A percentile compares a stretch with the other conserved stretches of the same genome.
phyloP scores from a whole-genome alignment of 2,329 filamentous ascomycete species.

The Diaporthe citrichinensis region DNA sequence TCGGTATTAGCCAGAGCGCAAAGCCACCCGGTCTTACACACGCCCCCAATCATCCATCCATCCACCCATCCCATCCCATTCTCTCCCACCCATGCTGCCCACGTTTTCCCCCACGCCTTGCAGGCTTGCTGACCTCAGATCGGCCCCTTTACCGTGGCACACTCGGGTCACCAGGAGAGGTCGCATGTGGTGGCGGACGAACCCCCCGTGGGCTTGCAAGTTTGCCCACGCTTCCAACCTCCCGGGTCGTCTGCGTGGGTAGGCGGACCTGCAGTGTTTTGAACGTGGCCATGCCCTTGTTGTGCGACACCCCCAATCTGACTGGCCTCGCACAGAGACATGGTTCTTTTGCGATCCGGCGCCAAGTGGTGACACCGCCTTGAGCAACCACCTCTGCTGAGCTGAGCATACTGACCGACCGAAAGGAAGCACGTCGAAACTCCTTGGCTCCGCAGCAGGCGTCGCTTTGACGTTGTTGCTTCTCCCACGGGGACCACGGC shows the following conservation, averaged over 20 bases:
- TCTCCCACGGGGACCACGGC: conserved; percentile 19
- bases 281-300: conserved; percentile 20
- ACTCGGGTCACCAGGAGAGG: conserved; percentile 29
- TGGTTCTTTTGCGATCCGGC: conserved; percentile 29
- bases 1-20: conserved; percentile 34
- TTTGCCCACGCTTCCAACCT: conserved; percentile 26
- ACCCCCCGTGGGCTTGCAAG: conserved; percentile 25
- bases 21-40: conserved; percentile 19
- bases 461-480: conserved; percentile 19
- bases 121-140: conserved; percentile 34
- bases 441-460: background rate
- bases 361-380: conserved; percentile 25
- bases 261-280: conserved; percentile 5
- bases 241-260: conserved; percentile 25
- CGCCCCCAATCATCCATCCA: conserved; percentile 17
- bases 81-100: conserved; percentile 29
- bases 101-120: conserved; percentile 39
- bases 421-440: conserved; percentile 5
- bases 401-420: conserved; percentile 16
- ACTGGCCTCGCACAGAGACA: conserved; percentile 29
- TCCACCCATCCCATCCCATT: conserved; percentile 28
- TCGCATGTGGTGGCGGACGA: conserved; percentile 34
- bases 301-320: conserved; percentile 28
- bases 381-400: conserved; percentile 4
- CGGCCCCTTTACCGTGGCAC: conserved; percentile 35